A percentile compares a stretch with the other conserved stretches of the same genome.
phyloP scores from a whole-genome alignment of 2,329 filamentous ascomycete species.

The Aspergillus luchuensis region DNA sequence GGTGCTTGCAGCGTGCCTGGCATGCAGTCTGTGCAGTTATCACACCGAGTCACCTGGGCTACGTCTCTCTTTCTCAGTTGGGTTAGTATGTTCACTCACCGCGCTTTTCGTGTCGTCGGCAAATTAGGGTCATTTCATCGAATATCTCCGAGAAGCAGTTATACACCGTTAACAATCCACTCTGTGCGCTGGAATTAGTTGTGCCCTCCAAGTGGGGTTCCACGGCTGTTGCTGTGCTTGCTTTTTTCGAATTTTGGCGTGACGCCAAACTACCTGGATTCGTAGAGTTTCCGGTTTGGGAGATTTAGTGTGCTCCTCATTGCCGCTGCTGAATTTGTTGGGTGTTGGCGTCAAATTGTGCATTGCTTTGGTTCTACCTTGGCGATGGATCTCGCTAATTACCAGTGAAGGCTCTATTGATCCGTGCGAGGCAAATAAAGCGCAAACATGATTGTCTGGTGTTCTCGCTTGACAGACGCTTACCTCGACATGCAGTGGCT shows the following conservation, averaged over 20 bases:
- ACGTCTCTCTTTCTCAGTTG: not conserved
- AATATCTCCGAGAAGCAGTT: conserved; percentile 1
- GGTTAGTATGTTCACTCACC: not conserved
- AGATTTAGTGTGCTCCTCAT: not conserved
- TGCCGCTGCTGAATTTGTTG: not conserved
- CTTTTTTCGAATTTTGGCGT: not conserved
- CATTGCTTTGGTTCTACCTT: not conserved
- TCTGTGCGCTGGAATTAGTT: not conserved
- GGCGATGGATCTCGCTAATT: too few species aligned
- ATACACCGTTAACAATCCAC: not conserved
- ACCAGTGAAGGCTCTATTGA: too few species aligned
- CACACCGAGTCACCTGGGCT: not conserved
- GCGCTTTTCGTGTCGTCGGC: not conserved
- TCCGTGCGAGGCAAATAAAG: too few species aligned
- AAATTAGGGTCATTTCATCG: not conserved
- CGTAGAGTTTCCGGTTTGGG: not conserved
- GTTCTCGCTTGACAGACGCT: too few species aligned
- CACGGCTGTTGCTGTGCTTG: not conserved
- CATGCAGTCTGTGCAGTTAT: not conserved
- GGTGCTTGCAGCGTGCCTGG: not conserved
- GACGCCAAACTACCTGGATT: not conserved
- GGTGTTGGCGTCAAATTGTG: not conserved
- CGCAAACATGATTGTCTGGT: too few species aligned
- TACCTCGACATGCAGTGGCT: too few species aligned
- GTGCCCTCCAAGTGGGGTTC: not conserved